Conservation (phyloP, 139 green algal genomes). For the Limnomonas spitsbergensis region DNA sequence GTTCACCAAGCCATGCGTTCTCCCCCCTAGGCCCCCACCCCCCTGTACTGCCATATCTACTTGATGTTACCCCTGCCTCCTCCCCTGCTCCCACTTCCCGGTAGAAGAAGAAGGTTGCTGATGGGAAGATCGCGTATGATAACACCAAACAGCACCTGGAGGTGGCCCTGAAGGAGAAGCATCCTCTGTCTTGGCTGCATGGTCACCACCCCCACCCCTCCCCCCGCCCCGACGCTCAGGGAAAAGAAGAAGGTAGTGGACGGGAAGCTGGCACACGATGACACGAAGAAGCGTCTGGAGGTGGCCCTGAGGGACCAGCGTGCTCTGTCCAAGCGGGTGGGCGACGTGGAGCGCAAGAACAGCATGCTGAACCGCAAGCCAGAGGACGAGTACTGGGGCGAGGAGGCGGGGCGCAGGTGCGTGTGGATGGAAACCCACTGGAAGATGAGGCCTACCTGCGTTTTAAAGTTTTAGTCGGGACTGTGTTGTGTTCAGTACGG, state of each 20-base stretch:
- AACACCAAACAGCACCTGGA: conserved; percentile 51
- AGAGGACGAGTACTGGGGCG: conserved; percentile 52
- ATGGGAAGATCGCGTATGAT: conserved; percentile 40
- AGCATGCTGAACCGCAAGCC: conserved; percentile 17
- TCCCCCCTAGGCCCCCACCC: too few species aligned
- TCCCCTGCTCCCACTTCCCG: conserved; percentile 23
- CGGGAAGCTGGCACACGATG: conserved; percentile 35
- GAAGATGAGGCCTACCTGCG: too few species aligned
- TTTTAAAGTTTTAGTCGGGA: not conserved
- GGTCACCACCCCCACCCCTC: not conserved
- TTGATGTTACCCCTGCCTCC: too few species aligned
- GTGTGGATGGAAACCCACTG: not conserved
- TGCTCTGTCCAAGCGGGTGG: conserved; percentile 37
- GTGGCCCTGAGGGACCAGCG: conserved; percentile 49
- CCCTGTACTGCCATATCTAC: too few species aligned
- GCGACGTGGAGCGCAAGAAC: conserved; percentile 32
- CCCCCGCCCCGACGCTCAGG: conserved; percentile 19
- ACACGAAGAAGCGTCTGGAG: conserved; percentile 49
- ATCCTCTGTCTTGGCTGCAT: not conserved
- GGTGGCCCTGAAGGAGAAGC: conserved; percentile 26
- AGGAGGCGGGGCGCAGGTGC: conserved; percentile 46
- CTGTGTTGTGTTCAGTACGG: too few species aligned
- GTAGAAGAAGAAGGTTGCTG: conserved; percentile 46
- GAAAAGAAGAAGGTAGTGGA: conserved; percentile 50
- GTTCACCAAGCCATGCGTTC: too few species aligned